These are phyloP conservation scores for Sclerotinia glacialis DNA, from an alignment of 2,329 filamentous ascomycete genomes.

Conservation along the genomic window DNA sequence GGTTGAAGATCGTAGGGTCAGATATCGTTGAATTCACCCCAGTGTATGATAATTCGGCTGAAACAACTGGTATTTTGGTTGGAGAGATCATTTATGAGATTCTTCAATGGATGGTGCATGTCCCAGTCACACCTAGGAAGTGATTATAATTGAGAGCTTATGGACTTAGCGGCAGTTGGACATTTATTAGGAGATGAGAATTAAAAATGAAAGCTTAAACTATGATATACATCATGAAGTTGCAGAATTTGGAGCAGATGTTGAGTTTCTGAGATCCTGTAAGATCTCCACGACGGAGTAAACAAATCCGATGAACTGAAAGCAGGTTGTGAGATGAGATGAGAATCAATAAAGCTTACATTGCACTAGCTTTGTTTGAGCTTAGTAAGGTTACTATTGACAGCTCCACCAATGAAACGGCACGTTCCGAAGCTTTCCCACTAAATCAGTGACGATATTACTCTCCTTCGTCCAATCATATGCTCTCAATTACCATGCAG, in stretches of 20 bases:
- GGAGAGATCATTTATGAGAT: slow-evolving; percentile 36
- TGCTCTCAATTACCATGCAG: slow-evolving; percentile 13
- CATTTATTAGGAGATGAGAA: neutral
- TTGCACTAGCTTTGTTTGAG: neutral
- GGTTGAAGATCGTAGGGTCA: slow-evolving; percentile 37
- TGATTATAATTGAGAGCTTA: neutral
- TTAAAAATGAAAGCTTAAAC: neutral
- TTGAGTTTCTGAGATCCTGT: too few species aligned
- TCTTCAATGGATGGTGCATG: slow-evolving; percentile 38
- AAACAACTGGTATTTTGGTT: slow-evolving; percentile 37
- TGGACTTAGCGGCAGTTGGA: neutral
- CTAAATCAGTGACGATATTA: neutral
- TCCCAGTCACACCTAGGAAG: slow-evolving; percentile 28
- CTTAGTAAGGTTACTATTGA: neutral
- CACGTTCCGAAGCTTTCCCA: neutral
- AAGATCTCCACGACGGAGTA: neutral
- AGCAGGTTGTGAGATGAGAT: neutral
- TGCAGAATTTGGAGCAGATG: neutral
- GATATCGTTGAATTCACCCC: slow-evolving; percentile 40
- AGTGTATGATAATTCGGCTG: slow-evolving; percentile 37
- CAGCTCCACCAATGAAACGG: neutral
- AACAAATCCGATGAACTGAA: neutral
- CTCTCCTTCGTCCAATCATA: slow-evolving; percentile 1
- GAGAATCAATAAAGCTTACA: neutral
- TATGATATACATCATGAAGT: neutral